Conservation (phyloP, 2,329 filamentous ascomycete species). For the Fusarium pseudonygamai region DNA sequence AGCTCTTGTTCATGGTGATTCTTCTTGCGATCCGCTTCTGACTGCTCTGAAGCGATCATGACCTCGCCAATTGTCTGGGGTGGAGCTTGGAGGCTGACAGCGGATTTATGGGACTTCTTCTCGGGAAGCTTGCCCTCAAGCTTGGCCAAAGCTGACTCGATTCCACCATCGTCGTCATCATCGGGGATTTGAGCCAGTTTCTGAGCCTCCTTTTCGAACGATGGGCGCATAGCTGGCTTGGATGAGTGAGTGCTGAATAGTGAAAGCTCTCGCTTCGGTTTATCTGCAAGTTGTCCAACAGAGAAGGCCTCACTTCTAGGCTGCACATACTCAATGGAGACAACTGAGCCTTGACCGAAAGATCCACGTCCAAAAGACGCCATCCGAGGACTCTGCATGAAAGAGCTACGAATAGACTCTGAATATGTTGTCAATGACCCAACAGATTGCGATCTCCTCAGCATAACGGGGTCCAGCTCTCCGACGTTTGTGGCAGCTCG, state of each 20-base stretch:
- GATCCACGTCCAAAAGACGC: slow-evolving; percentile 42
- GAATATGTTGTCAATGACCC: slow-evolving; percentile 69
- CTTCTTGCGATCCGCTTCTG: slow-evolving; percentile 52
- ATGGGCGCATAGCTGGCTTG: slow-evolving; percentile 72
- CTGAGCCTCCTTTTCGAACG: slow-evolving; percentile 89
- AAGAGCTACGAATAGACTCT: slow-evolving; percentile 69
- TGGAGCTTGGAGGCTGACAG: slow-evolving; percentile 47
- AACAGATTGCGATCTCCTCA: slow-evolving; percentile 65
- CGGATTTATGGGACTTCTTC: slow-evolving; percentile 55
- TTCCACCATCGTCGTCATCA: slow-evolving; percentile 81
- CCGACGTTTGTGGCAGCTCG: slow-evolving; percentile 73
- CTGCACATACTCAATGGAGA: slow-evolving; percentile 34
- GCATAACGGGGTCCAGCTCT: slow-evolving; percentile 62
- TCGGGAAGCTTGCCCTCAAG: slow-evolving; percentile 83
- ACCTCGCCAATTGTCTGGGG: slow-evolving; percentile 32
- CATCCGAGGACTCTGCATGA: slow-evolving; percentile 54
- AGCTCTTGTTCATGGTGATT: slow-evolving; percentile 58
- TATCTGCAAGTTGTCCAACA: slow-evolving; percentile 65
- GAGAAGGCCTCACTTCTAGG: slow-evolving; percentile 61
- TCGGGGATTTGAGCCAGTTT: slow-evolving; percentile 90
- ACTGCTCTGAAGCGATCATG: slow-evolving; percentile 37
- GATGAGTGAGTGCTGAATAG: slow-evolving; percentile 71
- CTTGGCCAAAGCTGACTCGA: slow-evolving; percentile 92
- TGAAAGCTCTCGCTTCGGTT: slow-evolving; percentile 59
- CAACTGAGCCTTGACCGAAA: slow-evolving; percentile 21